These are phyloP conservation scores for Pyrenochaeta sp. DNA, from an alignment of 2,329 filamentous ascomycete species.

Conservation along the genomic window DNA sequence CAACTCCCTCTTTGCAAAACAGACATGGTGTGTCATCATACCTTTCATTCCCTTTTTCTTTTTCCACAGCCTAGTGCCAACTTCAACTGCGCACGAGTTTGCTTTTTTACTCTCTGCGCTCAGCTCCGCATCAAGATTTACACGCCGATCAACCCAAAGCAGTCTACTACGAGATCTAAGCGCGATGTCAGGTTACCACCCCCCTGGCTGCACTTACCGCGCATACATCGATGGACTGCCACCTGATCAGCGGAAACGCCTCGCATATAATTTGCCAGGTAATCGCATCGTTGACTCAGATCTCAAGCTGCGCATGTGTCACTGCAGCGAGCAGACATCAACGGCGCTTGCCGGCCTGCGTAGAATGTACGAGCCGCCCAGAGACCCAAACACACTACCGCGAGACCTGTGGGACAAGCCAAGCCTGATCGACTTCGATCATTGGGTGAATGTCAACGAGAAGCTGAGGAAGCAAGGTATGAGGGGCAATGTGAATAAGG, in stretches of 20 bases:
- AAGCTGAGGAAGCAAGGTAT: constrained; percentile 7
- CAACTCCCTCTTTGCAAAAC: too few species aligned
- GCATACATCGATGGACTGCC: background rate
- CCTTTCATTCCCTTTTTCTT: background rate
- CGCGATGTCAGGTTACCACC: too few species aligned
- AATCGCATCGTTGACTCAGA: background rate
- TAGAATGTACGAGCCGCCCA: background rate
- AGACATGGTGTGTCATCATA: background rate
- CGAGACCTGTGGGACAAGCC: background rate
- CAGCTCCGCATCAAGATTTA: too few species aligned
- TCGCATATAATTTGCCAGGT: background rate
- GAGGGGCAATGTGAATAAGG: background rate
- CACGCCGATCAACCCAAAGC: too few species aligned
- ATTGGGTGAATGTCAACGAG: constrained; percentile 9
- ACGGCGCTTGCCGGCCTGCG: background rate
- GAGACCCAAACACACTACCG: background rate
- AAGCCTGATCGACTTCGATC: constrained; percentile 16
- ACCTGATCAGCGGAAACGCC: background rate
- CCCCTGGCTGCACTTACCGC: too few species aligned
- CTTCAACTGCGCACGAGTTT: background rate
- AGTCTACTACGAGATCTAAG: background rate
- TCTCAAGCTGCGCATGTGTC: background rate
- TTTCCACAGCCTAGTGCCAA: too few species aligned
- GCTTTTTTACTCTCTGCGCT: too few species aligned
- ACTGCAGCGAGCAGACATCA: background rate